Evolutionary conservation across 495 filamentous ascomycete species (phyloP).

Genomic region (Polyplosphaeria fusca): DNA sequence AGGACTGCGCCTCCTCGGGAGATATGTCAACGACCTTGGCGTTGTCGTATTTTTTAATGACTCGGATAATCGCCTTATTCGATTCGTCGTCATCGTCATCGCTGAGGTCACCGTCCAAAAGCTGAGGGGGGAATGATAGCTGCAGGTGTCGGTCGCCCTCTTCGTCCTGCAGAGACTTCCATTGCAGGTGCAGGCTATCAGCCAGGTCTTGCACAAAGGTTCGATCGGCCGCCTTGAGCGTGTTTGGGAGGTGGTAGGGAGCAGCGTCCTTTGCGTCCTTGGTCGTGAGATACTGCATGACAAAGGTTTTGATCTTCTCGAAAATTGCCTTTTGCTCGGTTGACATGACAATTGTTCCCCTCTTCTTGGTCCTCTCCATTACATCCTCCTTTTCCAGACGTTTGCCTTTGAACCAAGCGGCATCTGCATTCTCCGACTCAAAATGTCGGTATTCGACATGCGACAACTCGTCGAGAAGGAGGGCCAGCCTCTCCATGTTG

Average conservation of each 20-base stretch:
- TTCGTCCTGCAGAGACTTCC: conserved; percentile 75
- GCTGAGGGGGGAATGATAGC: conserved; percentile 62
- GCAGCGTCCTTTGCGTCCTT: conserved; percentile 42
- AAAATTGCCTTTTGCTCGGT: conserved; percentile 76
- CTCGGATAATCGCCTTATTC: conserved; percentile 73
- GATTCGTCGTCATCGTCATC: conserved; percentile 71
- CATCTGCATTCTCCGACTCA: conserved; percentile 82
- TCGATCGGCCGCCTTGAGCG: conserved; percentile 78
- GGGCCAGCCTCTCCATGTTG: conserved; percentile 71
- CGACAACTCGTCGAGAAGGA: conserved; percentile 78
- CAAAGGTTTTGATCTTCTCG: conserved; percentile 75
- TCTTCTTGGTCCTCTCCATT: conserved; percentile 58
- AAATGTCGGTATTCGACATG: conserved; percentile 88
- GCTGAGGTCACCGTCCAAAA: conserved; percentile 33
- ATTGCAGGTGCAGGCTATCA: conserved; percentile 73
- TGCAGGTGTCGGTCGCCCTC: conserved; percentile 76
- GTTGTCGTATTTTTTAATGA: conserved; percentile 84
- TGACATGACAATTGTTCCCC: conserved; percentile 70
- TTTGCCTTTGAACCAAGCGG: conserved; percentile 88
- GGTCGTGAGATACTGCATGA: conserved; percentile 55
- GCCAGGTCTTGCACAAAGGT: conserved; percentile 89
- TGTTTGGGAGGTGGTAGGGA: conserved; percentile 66
- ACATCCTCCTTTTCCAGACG: conserved; percentile 59
- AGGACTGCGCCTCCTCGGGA: conserved; percentile 69
- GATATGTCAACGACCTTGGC: conserved; percentile 80